phyloP scores from a whole-genome alignment of 441 rosid species.

The Adansonia grandidieri region DNA sequence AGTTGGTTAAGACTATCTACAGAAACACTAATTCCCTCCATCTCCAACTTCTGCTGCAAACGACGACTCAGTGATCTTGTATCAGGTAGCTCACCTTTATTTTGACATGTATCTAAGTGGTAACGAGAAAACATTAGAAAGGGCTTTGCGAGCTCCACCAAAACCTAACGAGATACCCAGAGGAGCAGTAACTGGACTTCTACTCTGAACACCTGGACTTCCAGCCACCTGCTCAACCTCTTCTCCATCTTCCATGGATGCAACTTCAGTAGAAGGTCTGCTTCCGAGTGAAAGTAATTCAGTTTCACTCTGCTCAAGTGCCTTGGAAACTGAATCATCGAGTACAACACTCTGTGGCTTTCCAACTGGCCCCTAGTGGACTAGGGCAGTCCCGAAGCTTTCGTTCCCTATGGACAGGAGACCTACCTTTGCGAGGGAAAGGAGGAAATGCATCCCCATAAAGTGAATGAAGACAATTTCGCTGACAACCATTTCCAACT shows the following conservation, averaged over 20 bases:
- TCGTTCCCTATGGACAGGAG: slow-evolving; percentile 48
- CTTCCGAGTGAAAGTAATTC: slow-evolving; percentile 84
- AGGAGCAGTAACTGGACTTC: slow-evolving; percentile 80
- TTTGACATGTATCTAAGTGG: slow-evolving; percentile 51
- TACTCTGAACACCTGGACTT: slow-evolving; percentile 73
- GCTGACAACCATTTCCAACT: slow-evolving; percentile 44
- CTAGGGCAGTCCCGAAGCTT: slow-evolving; percentile 78
- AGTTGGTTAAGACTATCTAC: slow-evolving; percentile 62
- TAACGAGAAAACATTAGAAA: slow-evolving; percentile 33
- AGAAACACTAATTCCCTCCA: slow-evolving; percentile 55
- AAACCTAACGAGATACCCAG: slow-evolving; percentile 62
- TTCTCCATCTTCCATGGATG: slow-evolving; percentile 91
- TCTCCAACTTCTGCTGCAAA: slow-evolving; percentile 62
- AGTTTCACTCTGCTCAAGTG: slow-evolving; percentile 67
- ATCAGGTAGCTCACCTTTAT: slow-evolving; percentile 65
- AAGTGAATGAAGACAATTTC: slow-evolving; percentile 46
- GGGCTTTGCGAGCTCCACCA: slow-evolving; percentile 45
- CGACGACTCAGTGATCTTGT: slow-evolving; percentile 58
- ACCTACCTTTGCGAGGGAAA: slow-evolving; percentile 73
- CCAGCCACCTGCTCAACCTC: slow-evolving; percentile 83
- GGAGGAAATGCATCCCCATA: slow-evolving; percentile 65
- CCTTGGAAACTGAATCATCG: slow-evolving; percentile 59
- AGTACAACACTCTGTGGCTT: slow-evolving; percentile 67
- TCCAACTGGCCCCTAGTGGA: slow-evolving; percentile 79
- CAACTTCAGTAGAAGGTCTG: slow-evolving; percentile 69